phyloP scores from a whole-genome alignment of 495 filamentous ascomycete species.

The Penicillium bialowiezense region DNA sequence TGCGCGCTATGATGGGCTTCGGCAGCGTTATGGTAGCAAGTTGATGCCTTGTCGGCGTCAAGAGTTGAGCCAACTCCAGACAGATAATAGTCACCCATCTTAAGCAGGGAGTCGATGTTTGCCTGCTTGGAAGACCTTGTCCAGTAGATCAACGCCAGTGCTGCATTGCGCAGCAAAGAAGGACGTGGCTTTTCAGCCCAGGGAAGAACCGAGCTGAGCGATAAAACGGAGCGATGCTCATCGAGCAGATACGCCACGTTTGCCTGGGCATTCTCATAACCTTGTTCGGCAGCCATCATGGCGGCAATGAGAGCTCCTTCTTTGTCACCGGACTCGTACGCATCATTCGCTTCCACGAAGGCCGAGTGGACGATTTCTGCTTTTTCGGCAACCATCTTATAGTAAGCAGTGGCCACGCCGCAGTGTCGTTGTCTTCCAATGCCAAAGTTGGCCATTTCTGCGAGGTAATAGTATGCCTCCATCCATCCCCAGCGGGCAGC shows the following conservation, averaged over 20 bases:
- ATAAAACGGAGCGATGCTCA: slow-evolving; percentile 64
- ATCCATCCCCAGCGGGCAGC: slow-evolving; percentile 85
- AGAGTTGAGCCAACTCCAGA: slow-evolving; percentile 65
- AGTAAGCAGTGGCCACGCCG: slow-evolving; percentile 76
- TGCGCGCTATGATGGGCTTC: slow-evolving; percentile 90
- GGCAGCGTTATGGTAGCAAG: slow-evolving; percentile 87
- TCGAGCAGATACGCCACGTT: slow-evolving; percentile 94
- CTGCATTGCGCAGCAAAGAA: slow-evolving; percentile 63
- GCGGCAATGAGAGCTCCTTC: slow-evolving; percentile 81
- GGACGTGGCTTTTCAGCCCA: slow-evolving; percentile 37
- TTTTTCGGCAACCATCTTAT: slow-evolving; percentile 92
- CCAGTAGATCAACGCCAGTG: slow-evolving; percentile 90
- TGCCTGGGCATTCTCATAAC: slow-evolving; percentile 87
- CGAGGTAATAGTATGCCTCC: slow-evolving; percentile 93
- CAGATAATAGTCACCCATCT: slow-evolving; percentile 98
- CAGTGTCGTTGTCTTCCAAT: slow-evolving; percentile 80
- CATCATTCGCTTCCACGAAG: slow-evolving; percentile 80
- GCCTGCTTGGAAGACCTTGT: slow-evolving; percentile 90
- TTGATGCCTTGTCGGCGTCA: slow-evolving; percentile 84
- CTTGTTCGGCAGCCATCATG: slow-evolving; percentile 93
- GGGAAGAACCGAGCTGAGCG: slow-evolving; percentile 45
- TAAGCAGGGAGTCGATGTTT: slow-evolving; percentile 91
- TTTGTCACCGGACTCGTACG: slow-evolving; percentile 79
- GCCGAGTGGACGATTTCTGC: slow-evolving; percentile 82
- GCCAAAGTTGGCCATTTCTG: slow-evolving; percentile 80